These are phyloP conservation scores for Solanum aculeatissimum DNA, from an alignment of 305 asterid genomes.

Conservation along the genomic window DNA sequence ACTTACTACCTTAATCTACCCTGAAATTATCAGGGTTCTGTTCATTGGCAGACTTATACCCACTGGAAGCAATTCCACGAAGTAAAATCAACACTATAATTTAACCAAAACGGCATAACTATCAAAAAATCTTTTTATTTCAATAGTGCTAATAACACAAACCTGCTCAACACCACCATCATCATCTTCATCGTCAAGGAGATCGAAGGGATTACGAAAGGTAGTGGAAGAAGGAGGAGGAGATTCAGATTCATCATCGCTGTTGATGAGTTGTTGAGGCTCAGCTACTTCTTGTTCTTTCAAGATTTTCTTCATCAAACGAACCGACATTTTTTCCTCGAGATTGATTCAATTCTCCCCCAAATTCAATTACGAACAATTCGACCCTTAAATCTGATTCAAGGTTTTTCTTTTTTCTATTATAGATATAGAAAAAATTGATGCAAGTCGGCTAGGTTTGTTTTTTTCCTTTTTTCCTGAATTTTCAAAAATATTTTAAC, in stretches of 20 bases:
- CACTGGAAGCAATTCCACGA: neutral
- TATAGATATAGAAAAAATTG: neutral
- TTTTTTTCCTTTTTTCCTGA: neutral
- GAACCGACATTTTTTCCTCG: constrained; percentile 47
- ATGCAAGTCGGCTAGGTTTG: neutral
- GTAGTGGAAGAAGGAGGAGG: constrained; percentile 31
- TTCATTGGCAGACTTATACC: neutral
- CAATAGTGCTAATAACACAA: neutral
- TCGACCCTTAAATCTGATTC: neutral
- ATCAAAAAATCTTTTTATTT: neutral
- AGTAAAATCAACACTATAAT: neutral
- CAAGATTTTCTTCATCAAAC: constrained; percentile 66
- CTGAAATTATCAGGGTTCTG: neutral
- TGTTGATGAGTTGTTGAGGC: constrained; percentile 22
- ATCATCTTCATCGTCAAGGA: constrained; percentile 42
- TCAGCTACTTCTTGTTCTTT: constrained; percentile 52
- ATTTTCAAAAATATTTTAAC: no score
- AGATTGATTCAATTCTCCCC: neutral
- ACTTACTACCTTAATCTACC: neutral
- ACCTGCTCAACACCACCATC: constrained; percentile 40
- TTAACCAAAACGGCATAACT: neutral
- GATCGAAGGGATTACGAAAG: constrained; percentile 57
- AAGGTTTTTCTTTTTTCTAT: neutral
- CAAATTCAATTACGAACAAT: neutral
- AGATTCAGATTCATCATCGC: constrained; percentile 29